Conservation (phyloP, 192 early-diverging fungal species). For the Martensiomyces pterosporus region DNA sequence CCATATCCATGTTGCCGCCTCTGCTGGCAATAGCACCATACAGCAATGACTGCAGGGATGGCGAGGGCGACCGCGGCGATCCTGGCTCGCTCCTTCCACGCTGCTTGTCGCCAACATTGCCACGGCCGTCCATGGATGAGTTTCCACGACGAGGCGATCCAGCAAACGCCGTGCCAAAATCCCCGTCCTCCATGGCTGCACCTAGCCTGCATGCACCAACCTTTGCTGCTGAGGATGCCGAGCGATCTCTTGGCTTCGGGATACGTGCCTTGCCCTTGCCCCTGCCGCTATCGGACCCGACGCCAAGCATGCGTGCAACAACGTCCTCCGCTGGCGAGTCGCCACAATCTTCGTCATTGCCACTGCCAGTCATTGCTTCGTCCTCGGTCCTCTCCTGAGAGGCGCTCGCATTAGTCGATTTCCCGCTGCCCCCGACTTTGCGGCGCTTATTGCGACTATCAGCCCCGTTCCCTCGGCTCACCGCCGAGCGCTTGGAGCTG, state of each 20-base stretch:
- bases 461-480: too few relatives aligned
- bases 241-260: slow-evolving; percentile 25
- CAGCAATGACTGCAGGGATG: slow-evolving; percentile 22
- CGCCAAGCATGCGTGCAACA: slow-evolving; percentile 27
- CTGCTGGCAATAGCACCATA: too few relatives aligned
- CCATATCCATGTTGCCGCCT: too few relatives aligned
- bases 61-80: slow-evolving; percentile 32
- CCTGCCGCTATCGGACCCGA: slow-evolving; percentile 4
- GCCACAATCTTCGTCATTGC: not conserved
- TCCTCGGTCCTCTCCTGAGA: too few relatives aligned
- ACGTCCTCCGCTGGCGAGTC: slow-evolving; percentile 4
- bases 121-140: not conserved
- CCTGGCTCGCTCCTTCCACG: slow-evolving; percentile 40
- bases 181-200: too few relatives aligned
- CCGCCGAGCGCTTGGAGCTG: too few relatives aligned
- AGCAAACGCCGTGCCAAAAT: not conserved
- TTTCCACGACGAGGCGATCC: not conserved
- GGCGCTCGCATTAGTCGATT: too few relatives aligned
- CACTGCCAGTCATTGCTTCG: not conserved
- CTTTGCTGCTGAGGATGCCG: slow-evolving; percentile 22
- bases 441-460: not conserved
- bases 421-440: not conserved
- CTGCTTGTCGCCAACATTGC: slow-evolving; percentile 5
- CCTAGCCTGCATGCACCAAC: not conserved
- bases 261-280: slow-evolving; percentile 7